Evolutionary conservation across 257 asterid genomes (phyloP), one percentile per base, ranked within the genome.

Genomic region (Verbena officinalis): DNA sequence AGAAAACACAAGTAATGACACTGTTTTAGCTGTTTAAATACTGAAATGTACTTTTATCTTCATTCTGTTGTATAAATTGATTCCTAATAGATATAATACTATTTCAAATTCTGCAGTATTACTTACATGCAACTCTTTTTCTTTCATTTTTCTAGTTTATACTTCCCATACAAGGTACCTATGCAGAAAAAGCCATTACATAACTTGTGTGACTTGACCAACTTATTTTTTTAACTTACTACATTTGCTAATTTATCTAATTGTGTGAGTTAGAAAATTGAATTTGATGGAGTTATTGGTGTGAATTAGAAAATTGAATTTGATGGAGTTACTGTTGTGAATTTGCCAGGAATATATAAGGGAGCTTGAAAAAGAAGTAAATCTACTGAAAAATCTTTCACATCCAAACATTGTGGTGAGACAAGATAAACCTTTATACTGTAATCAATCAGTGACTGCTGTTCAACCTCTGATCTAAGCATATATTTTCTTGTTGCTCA

Each of bases 351-450:
- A 85, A 75, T 94, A 88, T 68, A 84, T 94, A 46, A 73, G 80
- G 83, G 99, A 94, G 87, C 99, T 94, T 9, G 99, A 90, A 69
- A 95, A 90, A 77, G 99, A 90, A 84, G 96, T 94, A 71, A 84
- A 90, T 72, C 82, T 90, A 64, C 70, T 94, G 76, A 94, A 94
- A 81, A 94, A 94, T 79, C 96, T 94, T 56, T 88, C 96, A 11
- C 97, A 94, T 77, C 88, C 96, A 56, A 90, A 94, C 82, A 94
- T 94, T 46, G 99, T 94, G 86, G 99, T 90, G 75, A 86, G 96
- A 61, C 43, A 20, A 67, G 58, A 51, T 31, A 15, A 30, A 43
- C 46, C 69, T 53, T 46, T 56, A 38, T 53, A 56, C 22, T 55
- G 46, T 57, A 16, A 46, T 17, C 7, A 40, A 44, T 73, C 30